Evolutionary conservation across 768 basidiomycete genomes (phyloP).

Genomic region (Russula foetens): DNA sequence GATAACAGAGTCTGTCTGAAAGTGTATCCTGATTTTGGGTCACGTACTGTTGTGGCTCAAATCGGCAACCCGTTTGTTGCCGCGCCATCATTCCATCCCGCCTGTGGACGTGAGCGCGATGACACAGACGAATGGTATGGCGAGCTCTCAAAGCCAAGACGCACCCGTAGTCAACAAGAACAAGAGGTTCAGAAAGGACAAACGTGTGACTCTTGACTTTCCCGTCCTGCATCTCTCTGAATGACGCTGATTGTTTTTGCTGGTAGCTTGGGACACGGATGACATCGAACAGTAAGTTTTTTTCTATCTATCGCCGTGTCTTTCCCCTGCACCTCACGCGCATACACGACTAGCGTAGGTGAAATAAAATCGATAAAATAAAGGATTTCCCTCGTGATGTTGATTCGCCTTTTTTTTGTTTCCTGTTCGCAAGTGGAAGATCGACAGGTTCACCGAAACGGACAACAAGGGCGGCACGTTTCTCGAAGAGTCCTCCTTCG

Average conservation of each 20-base stretch:
- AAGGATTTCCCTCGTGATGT: too few relatives aligned
- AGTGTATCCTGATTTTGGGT: too few relatives aligned
- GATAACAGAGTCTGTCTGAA: too few relatives aligned
- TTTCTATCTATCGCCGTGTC: not conserved
- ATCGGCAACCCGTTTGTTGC: too few relatives aligned
- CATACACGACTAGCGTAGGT: slow-evolving; percentile 26
- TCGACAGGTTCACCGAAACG: slow-evolving; percentile 63
- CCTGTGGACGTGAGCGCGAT: not conserved
- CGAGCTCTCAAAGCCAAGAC: slow-evolving; percentile 10
- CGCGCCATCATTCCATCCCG: too few relatives aligned
- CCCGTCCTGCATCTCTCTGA: slow-evolving; percentile 17
- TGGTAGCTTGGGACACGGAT: slow-evolving; percentile 94
- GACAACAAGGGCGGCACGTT: slow-evolving; percentile 83
- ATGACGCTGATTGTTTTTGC: not conserved
- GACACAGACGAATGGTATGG: not conserved
- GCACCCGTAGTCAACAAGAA: slow-evolving; percentile 56
- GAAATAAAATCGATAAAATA: too few relatives aligned
- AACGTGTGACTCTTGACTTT: slow-evolving; percentile 54
- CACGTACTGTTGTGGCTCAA: too few relatives aligned
- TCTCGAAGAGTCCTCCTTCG: slow-evolving; percentile 94
- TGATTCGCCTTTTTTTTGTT: not conserved
- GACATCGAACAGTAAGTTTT: slow-evolving; percentile 91
- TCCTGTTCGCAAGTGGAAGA: slow-evolving; percentile 54
- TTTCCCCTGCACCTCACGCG: not conserved
- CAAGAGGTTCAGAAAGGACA: slow-evolving; percentile 87